Evolutionary conservation across 208 protist genomes (phyloP).

Genomic region (Leishmania mexicana): DNA sequence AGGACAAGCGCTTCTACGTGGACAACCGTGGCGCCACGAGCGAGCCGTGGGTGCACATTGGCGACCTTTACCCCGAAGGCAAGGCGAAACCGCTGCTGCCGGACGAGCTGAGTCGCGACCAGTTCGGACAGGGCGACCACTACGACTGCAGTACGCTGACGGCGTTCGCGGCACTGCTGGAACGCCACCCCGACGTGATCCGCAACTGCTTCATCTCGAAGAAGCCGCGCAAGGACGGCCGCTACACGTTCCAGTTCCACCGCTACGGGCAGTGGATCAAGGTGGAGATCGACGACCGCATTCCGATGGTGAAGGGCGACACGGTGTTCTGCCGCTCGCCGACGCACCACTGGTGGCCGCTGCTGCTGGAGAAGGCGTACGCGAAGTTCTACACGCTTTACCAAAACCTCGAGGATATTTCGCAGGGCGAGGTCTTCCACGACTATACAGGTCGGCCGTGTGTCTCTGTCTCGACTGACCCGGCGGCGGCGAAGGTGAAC

Average conservation of each 20-base stretch:
- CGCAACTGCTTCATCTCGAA: conserved; percentile 54
- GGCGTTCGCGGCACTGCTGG: conserved; percentile 52
- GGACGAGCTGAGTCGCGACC: conserved; percentile 40
- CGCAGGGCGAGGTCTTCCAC: conserved; percentile 63
- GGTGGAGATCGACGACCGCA: conserved; percentile 66
- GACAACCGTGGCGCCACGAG: conserved; percentile 46
- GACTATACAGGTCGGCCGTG: conserved; percentile 68
- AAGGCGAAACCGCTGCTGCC: conserved; percentile 61
- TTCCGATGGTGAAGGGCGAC: conserved; percentile 51
- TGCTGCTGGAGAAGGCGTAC: conserved; percentile 75
- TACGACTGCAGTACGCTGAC: conserved; percentile 64
- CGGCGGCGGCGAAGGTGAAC: conserved; percentile 34
- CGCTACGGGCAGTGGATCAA: conserved; percentile 66
- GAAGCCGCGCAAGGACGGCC: conserved; percentile 56
- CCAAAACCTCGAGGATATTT: conserved; percentile 53
- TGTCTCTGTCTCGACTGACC: conserved; percentile 44
- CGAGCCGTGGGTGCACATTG: conserved; percentile 66
- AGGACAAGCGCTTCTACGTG: conserved; percentile 55
- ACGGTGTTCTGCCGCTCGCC: conserved; percentile 69
- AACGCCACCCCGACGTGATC: conserved; percentile 54
- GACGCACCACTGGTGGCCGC: conserved; percentile 74
- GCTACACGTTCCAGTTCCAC: conserved; percentile 71
- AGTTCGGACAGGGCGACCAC: conserved; percentile 68
- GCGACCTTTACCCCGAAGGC: conserved; percentile 69
- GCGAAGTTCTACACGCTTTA: conserved; percentile 88